Evolutionary conservation across 2,329 filamentous ascomycete genomes (phyloP).

Genomic region (Colletotrichum navitas): DNA sequence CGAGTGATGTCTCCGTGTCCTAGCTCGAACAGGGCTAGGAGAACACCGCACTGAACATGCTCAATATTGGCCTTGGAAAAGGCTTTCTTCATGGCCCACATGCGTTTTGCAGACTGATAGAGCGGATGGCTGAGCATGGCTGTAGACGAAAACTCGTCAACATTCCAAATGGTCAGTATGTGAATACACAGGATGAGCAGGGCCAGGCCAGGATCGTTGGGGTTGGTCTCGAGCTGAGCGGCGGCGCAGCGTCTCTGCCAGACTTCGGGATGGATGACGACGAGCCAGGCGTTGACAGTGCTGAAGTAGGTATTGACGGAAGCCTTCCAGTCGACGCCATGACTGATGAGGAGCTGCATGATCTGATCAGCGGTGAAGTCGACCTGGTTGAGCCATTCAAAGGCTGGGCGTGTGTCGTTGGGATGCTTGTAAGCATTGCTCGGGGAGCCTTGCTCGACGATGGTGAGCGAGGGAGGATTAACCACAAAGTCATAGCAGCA

Average conservation of each 20-base stretch:
- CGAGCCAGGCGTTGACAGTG: slow-evolving; percentile 58
- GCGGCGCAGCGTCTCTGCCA: slow-evolving; percentile 49
- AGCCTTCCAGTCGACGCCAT: slow-evolving; percentile 54
- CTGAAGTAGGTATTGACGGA: slow-evolving; percentile 55
- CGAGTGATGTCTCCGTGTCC: slow-evolving; percentile 57
- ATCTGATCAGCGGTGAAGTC: slow-evolving; percentile 55
- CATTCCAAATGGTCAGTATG: slow-evolving; percentile 52
- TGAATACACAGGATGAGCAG: slow-evolving; percentile 59
- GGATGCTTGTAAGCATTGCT: slow-evolving; percentile 44
- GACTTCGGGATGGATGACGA: slow-evolving; percentile 54
- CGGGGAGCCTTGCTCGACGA: slow-evolving; percentile 46
- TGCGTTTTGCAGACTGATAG: slow-evolving; percentile 55
- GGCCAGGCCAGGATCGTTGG: slow-evolving; percentile 50
- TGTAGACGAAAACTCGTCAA: slow-evolving; percentile 53
- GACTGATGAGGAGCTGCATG: slow-evolving; percentile 53
- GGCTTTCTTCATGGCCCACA: slow-evolving; percentile 53
- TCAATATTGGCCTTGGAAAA: slow-evolving; percentile 54
- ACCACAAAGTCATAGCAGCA: slow-evolving; percentile 55
- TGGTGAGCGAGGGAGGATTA: slow-evolving; percentile 51
- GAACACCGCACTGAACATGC: slow-evolving; percentile 56
- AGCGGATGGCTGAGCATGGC: slow-evolving; percentile 56
- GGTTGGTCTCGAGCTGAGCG: slow-evolving; percentile 46
- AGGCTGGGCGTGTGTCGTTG: slow-evolving; percentile 22
- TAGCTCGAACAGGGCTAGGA: slow-evolving; percentile 59
- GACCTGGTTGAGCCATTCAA: slow-evolving; percentile 48